Base-by-base conservation (phyloP, 2,329 filamentous ascomycete species). In the Colletotrichum sp. region DNA sequence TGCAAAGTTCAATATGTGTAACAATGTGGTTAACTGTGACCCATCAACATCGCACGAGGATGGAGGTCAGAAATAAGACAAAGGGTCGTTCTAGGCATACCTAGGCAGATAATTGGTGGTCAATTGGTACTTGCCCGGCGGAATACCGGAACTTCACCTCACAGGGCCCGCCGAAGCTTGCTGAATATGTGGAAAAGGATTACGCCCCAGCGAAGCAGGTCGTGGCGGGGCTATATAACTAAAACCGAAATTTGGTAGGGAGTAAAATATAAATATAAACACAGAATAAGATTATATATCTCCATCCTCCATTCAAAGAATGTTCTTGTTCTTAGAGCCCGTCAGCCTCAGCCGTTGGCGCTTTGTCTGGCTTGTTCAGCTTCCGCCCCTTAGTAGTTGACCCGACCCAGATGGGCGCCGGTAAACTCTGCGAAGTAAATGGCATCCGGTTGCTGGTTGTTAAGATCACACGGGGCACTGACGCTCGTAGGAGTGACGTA, bases 91-190 rank as follows among this genome's bases (percentile, higher is more conserved):
- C 15, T 39, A 0, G 0, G 15, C 15, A 39, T 39, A 39, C 36
- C 36, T 5, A 39, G 36, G 36, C 36, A 39, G 36, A 0, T 18
- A 18, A 39, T 18, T 39, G 36, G 36, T 39, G 36, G 4, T 39
- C 5, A 0, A 39, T 39, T 0, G 36, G 36, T 39, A 39, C 36
- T 16, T 16, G 1, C 36, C 15, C 1, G 36, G 36, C 0, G 0
- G 36, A 39, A 18, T 18, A 0, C 36, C 0, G 36, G 15, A 18
- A 18, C 7, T 39, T 39, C 15, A 39, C 36, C 36, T 18, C 36
- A 39, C 36, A 39, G 36, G 36, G 36, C 8, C 15, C 15, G 8
- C 36, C 36, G 36, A 0, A 39, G 36, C 36, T 39, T 44, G 18
- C 39, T n/a, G 3, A 6, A 44, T 44, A 5, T 6, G 9, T 2